Conservation (phyloP, 768 basidiomycete genomes). For the Hypsizygus marmoreus region DNA sequence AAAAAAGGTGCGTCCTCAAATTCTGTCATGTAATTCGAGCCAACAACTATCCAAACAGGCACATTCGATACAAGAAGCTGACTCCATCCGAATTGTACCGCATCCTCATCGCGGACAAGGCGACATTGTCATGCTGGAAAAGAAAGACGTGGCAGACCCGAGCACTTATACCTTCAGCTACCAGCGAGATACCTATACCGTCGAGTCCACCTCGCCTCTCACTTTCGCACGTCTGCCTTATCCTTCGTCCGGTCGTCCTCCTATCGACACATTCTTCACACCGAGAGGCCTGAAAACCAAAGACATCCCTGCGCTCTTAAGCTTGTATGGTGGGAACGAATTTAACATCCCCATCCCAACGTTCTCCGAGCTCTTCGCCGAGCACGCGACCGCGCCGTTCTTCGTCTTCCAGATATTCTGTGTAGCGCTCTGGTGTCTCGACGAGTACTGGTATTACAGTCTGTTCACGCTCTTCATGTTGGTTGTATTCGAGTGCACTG, state of each 20-base stretch:
- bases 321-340: conserved; percentile 88
- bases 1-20: conserved; percentile 49
- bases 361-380: conserved; percentile 87
- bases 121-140: conserved; percentile 79
- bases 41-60: conserved; percentile 45
- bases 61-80: conserved; percentile 65
- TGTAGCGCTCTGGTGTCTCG: conserved; percentile 94
- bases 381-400: conserved; percentile 98
- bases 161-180: conserved; percentile 87
- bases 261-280: conserved; percentile 63
- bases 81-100: conserved; percentile 81
- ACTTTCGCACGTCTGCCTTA: conserved; percentile 85
- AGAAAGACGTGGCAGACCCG: conserved; percentile 58
- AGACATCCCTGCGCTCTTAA: conserved; percentile 51
- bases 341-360: conserved; percentile 97
- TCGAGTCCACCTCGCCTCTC: conserved; percentile 53
- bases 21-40: conserved; percentile 1
- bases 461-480: conserved; percentile 99
- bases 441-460: conserved; percentile 99
- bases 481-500: conserved; percentile 96
- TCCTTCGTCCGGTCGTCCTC: conserved; percentile 73
- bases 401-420: conserved; percentile 99
- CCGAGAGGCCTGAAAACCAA: conserved; percentile 55
- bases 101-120: conserved; percentile 82
- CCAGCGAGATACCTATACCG: conserved; percentile 90